phyloP scores from a whole-genome alignment of 306 rosid species.

The Purshia tridentata region DNA sequence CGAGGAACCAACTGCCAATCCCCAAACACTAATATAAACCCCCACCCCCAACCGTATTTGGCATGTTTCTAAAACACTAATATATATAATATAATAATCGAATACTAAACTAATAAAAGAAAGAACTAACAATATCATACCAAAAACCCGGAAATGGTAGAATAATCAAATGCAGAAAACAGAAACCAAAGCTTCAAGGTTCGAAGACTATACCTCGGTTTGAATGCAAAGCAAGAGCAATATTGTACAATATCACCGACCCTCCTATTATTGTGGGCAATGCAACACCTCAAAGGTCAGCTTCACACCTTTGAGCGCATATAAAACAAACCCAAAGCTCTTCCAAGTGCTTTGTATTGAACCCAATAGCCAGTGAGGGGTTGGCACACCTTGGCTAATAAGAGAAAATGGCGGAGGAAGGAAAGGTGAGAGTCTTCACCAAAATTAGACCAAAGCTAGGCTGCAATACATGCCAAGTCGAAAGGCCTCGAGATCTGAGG shows the following conservation, averaged over 20 bases:
- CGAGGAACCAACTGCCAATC: constrained; percentile 47
- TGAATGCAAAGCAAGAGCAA: constrained; percentile 39
- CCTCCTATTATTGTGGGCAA: constrained; percentile 46
- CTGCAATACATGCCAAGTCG: too few relatives aligned
- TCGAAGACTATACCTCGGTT: constrained; percentile 41
- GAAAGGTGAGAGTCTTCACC: constrained; percentile 36
- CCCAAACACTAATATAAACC: constrained; percentile 20
- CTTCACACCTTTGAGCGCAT: constrained; percentile 32
- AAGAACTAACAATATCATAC: constrained; percentile 22
- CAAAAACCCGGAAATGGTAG: constrained; percentile 27
- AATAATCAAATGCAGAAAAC: constrained; percentile 44
- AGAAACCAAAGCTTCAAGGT: constrained; percentile 33
- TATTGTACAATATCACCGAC: constrained; percentile 65
- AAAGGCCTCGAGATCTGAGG: constrained; percentile 59
- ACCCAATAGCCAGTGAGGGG: constrained; percentile 21
- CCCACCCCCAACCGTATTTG: constrained; percentile 41
- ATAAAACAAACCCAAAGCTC: constrained; percentile 24
- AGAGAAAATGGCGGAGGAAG: constrained; percentile 69
- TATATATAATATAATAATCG: constrained; percentile 21
- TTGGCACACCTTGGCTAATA: constrained; percentile 5
- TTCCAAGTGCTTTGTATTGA: constrained; percentile 55
- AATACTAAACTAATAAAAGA: constrained; percentile 26
- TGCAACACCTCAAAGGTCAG: constrained; percentile 34
- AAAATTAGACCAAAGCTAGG: background rate
- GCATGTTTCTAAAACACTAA: constrained; percentile 34